Evolutionary conservation across 345 rosid genomes (phyloP).

Genomic region (Sonneratia alba): DNA sequence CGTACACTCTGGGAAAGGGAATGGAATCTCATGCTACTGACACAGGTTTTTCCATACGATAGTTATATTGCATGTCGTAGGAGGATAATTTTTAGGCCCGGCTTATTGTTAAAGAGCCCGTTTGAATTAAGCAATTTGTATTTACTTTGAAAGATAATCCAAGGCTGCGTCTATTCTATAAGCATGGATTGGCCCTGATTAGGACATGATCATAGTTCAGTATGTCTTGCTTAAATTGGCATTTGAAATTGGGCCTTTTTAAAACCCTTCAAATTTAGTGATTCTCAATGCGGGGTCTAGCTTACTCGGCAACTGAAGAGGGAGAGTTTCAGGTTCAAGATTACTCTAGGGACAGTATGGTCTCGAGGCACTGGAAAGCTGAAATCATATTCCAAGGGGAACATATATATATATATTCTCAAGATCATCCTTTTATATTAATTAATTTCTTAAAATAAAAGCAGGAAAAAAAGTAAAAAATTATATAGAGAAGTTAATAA

Average conservation of each 20-base stretch:
- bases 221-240: too few species aligned
- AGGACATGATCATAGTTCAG: too few species aligned
- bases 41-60: neutral
- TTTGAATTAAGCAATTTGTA: too few species aligned
- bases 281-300: constrained; percentile 22
- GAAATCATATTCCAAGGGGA: constrained; percentile 6
- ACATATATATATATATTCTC: constrained; percentile 6
- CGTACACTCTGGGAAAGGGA: neutral
- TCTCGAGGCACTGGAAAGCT: neutral
- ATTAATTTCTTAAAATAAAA: neutral
- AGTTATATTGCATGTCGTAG: too few species aligned
- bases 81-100: too few species aligned
- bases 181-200: too few species aligned
- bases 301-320: constrained; percentile 16
- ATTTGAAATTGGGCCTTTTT: neutral
- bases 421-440: constrained; percentile 1
- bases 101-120: too few species aligned
- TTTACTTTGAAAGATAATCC: too few species aligned
- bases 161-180: too few species aligned
- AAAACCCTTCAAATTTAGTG: neutral
- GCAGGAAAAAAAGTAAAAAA: neutral
- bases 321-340: neutral
- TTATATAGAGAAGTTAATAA: neutral
- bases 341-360: neutral
- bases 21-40: neutral